Base-by-base conservation (phyloP, 2,329 filamentous ascomycete species). In the Leptodontidium sp. region DNA sequence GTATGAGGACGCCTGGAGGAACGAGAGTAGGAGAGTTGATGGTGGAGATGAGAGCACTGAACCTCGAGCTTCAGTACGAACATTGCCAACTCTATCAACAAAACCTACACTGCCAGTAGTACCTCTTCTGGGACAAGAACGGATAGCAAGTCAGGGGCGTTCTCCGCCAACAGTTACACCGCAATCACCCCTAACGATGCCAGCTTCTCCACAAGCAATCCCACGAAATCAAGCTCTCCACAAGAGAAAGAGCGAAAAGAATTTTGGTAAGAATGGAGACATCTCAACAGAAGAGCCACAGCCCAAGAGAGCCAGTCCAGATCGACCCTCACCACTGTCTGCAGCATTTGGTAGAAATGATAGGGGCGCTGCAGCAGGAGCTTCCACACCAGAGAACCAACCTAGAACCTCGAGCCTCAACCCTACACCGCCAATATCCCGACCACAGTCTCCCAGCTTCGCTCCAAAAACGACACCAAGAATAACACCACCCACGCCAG, bases 191-290 rank as follows among this genome's bases (percentile, higher is more conserved):
- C 29, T 11, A 38, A 38, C 32, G 2, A 35, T 4, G 7, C 11
- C 55, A 14, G 21, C 14, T 5, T 1, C 17, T 53, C 24, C 50
- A 2, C n/a, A 26, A 45, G 3, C 11, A 21, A 26, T 29, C 5
- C n/a, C 57, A 24, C 57, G 17, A 8, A 14, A 45, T 40, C 38
- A 29, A 40, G 14, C 38, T 21, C 6, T 45, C 35, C 50, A 32
- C 49, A 55, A 64, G 50, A 64, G 61, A 26, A 55, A 55, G 24
- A 64, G 61, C 61, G 38, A 64, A 9, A 11, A 26, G 12, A 15
- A 11, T 14, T 3, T 45, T 6, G 17, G n/a, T 11, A 35, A 55
- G 11, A 8, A 29, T 17, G 12, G 21, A 26, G 21, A 40, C 5
- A 15, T 3, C 12, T 9, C n/a, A 59, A 11, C 5, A 17, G 32